Conservation (phyloP, 768 basidiomycete species). For the Lentinula aciculospora region DNA sequence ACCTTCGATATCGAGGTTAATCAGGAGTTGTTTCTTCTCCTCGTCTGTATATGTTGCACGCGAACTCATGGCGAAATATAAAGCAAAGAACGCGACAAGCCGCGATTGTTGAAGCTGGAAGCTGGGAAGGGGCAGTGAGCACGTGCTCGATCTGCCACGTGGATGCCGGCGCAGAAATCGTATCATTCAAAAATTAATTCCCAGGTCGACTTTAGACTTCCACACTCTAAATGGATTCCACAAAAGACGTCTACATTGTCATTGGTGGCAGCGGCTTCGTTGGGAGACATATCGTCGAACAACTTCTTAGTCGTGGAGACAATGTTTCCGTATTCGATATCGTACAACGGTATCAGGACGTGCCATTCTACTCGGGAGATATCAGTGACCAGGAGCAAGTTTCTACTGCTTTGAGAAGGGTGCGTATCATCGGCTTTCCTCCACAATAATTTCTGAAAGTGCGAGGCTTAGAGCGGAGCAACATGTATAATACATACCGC, state of each 20-base stretch:
- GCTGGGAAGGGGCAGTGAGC: neutral
- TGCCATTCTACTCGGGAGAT: slow-evolving; percentile 86
- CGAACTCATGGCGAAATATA: slow-evolving; percentile 8
- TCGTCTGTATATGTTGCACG: slow-evolving; percentile 42
- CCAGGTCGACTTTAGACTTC: neutral
- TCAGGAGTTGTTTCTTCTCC: slow-evolving; percentile 70
- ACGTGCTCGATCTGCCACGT: too few relatives aligned
- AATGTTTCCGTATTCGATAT: slow-evolving; percentile 86
- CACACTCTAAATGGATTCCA: slow-evolving; percentile 8
- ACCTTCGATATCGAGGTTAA: slow-evolving; percentile 82
- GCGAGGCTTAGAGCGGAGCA: slow-evolving; percentile 55
- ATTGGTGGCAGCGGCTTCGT: slow-evolving; percentile 94
- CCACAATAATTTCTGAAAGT: slow-evolving; percentile 6
- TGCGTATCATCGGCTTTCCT: slow-evolving; percentile 24
- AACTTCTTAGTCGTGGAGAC: slow-evolving; percentile 73
- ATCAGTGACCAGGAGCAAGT: slow-evolving; percentile 76
- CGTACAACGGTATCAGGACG: slow-evolving; percentile 84
- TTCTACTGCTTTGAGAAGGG: slow-evolving; percentile 67
- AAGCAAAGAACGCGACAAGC: slow-evolving; percentile 20
- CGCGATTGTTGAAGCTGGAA: slow-evolving; percentile 3
- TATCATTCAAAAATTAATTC: neutral
- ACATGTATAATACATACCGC: slow-evolving; percentile 97
- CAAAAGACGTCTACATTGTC: slow-evolving; percentile 73
- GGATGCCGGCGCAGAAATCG: slow-evolving; percentile 1
- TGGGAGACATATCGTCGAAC: slow-evolving; percentile 87